phyloP scores from a whole-genome alignment of 495 filamentous ascomycete genomes.

The Penicillium chermesinum region DNA sequence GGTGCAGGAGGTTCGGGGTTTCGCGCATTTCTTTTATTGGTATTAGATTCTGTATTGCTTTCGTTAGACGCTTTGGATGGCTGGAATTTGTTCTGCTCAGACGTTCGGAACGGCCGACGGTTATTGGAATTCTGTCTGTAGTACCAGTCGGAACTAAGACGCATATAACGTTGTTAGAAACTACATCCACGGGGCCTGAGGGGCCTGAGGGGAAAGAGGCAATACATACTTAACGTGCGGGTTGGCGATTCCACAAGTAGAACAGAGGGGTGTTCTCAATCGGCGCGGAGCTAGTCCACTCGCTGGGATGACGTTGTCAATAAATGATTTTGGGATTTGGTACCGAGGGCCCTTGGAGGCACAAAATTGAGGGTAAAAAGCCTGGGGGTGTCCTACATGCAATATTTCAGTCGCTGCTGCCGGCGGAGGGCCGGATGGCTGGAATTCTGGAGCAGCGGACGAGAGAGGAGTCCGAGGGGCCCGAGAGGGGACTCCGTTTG shows the following conservation, averaged over 20 bases:
- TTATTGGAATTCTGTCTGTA: too few relatives aligned
- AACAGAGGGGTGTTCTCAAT: slow-evolving; percentile 5
- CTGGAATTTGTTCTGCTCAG: too few relatives aligned
- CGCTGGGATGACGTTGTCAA: slow-evolving; percentile 43
- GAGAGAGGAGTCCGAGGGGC: slow-evolving; percentile 57
- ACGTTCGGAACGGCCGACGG: too few relatives aligned
- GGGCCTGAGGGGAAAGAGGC: not conserved
- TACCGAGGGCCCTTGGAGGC: not conserved
- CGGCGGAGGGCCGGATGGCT: slow-evolving; percentile 16
- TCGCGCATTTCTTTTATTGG: not conserved
- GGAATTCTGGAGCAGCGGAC: slow-evolving; percentile 70
- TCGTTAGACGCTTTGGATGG: too few relatives aligned
- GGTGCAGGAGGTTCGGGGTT: not conserved
- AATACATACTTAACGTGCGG: slow-evolving; percentile 14
- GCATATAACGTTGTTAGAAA: too few relatives aligned
- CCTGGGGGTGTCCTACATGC: slow-evolving; percentile 41
- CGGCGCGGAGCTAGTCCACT: slow-evolving; percentile 21
- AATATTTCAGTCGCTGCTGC: slow-evolving; percentile 29
- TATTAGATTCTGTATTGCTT: not conserved
- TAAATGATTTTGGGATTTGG: slow-evolving; percentile 36
- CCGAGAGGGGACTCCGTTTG: slow-evolving; percentile 36
- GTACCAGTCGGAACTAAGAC: too few relatives aligned
- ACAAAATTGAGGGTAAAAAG: slow-evolving; percentile 26
- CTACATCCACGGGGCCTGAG: too few relatives aligned
- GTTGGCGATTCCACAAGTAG: slow-evolving; percentile 3